Evolutionary conservation across 1,284 basidiomycete genomes (phyloP).

Genomic region (Irpex sp.): DNA sequence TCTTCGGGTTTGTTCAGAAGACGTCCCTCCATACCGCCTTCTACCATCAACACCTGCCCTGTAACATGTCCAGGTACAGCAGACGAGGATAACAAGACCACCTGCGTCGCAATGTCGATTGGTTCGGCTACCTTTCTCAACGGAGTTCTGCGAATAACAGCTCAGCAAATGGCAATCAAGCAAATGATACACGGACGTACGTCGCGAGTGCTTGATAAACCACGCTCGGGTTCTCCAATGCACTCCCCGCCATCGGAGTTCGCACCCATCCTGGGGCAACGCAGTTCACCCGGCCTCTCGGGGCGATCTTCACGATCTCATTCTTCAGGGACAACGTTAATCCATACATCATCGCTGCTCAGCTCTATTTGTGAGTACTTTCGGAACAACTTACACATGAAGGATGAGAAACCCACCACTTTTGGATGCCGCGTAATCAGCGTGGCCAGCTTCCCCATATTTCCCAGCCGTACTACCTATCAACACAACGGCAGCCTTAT

Average conservation of each 20-base stretch:
- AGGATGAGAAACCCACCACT: slow-evolving; percentile 38
- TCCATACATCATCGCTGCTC: slow-evolving; percentile 69
- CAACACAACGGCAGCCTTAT: slow-evolving; percentile 56
- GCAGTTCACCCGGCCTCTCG: slow-evolving; percentile 65
- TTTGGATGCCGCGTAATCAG: slow-evolving; percentile 59
- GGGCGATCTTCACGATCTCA: slow-evolving; percentile 75
- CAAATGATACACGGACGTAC: slow-evolving; percentile 35
- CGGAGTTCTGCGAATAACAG: slow-evolving; percentile 45
- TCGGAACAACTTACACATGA: neutral
- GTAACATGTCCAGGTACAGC: slow-evolving; percentile 68
- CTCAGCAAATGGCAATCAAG: neutral
- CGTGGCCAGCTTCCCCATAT: slow-evolving; percentile 66
- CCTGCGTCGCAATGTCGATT: slow-evolving; percentile 62
- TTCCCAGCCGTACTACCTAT: slow-evolving; percentile 74
- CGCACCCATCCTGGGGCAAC: slow-evolving; percentile 72
- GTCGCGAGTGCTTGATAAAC: slow-evolving; percentile 59
- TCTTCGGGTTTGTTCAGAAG: slow-evolving; percentile 41
- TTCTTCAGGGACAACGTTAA: slow-evolving; percentile 69
- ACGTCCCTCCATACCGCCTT: slow-evolving; percentile 76
- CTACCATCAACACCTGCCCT: slow-evolving; percentile 68
- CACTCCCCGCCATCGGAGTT: slow-evolving; percentile 55
- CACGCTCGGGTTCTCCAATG: slow-evolving; percentile 40
- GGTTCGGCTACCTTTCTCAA: slow-evolving; percentile 68
- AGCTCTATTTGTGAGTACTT: neutral
- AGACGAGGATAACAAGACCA: slow-evolving; percentile 61